These are phyloP conservation scores for Pisolithus tinctorius DNA, from an alignment of 768 basidiomycete genomes.

Conservation along the genomic window DNA sequence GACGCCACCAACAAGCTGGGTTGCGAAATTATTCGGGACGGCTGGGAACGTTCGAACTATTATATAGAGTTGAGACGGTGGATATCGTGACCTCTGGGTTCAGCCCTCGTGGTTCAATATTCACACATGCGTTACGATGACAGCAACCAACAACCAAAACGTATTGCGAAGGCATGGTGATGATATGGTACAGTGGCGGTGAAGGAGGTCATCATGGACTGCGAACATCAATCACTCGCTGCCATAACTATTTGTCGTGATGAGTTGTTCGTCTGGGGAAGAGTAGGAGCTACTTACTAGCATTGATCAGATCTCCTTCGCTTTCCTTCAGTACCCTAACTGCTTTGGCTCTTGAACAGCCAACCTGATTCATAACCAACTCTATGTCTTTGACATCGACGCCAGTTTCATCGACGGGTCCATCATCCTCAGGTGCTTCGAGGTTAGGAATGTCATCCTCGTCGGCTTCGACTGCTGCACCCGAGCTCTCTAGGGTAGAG, in stretches of 20 bases:
- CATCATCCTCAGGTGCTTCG: slow-evolving; percentile 78
- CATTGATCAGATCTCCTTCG: slow-evolving; percentile 93
- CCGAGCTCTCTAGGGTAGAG: slow-evolving; percentile 44
- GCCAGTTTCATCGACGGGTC: slow-evolving; percentile 76
- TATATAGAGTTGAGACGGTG: slow-evolving; percentile 73
- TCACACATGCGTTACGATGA: slow-evolving; percentile 5
- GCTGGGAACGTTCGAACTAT: slow-evolving; percentile 88
- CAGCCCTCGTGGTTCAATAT: background rate
- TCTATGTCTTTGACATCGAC: slow-evolving; percentile 94
- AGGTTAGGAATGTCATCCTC: slow-evolving; percentile 78
- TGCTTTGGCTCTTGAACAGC: slow-evolving; percentile 88
- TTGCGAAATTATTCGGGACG: slow-evolving; percentile 62
- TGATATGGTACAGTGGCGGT: slow-evolving; percentile 24
- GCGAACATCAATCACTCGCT: slow-evolving; percentile 68
- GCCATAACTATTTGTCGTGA: slow-evolving; percentile 67
- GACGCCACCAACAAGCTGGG: slow-evolving; percentile 30
- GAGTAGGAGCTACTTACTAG: slow-evolving; percentile 57
- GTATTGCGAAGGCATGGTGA: slow-evolving; percentile 17
- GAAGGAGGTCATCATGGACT: slow-evolving; percentile 14
- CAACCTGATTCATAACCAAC: slow-evolving; percentile 84
- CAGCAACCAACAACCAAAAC: slow-evolving; percentile 8
- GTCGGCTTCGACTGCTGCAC: slow-evolving; percentile 44
- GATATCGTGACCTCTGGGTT: slow-evolving; percentile 27
- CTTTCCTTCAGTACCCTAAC: slow-evolving; percentile 86
- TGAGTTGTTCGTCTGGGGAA: slow-evolving; percentile 8